phyloP scores from a whole-genome alignment of 176 grass and related monocot genomes.

The Chloris gayana region DNA sequence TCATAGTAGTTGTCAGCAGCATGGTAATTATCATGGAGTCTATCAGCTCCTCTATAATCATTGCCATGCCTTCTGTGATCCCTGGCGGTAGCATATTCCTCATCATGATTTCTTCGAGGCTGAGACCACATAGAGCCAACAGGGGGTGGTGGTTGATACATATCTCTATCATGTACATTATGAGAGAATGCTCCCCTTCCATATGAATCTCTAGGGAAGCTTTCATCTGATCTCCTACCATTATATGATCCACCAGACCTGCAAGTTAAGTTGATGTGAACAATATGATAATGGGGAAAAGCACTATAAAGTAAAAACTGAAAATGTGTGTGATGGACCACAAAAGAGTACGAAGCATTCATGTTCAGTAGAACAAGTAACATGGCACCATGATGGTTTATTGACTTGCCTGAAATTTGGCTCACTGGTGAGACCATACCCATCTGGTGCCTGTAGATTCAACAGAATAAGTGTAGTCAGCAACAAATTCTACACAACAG shows the following conservation, averaged over 20 bases:
- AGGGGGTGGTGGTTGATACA: conserved; percentile 64
- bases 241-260: conserved; percentile 78
- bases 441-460: conserved; percentile 99
- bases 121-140: conserved; percentile 68
- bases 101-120: conserved; percentile 73
- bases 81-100: conserved; percentile 65
- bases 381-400: background rate
- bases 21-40: conserved; percentile 55
- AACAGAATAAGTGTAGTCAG: conserved; percentile 99
- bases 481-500: conserved; percentile 78
- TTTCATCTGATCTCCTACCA: conserved; percentile 73
- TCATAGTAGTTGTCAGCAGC: conserved; percentile 63
- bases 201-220: conserved; percentile 69
- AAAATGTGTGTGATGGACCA: conserved; percentile 9
- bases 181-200: conserved; percentile 66
- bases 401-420: conserved; percentile 75
- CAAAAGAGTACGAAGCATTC: background rate
- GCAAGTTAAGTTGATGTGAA: conserved; percentile 54
- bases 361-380: background rate
- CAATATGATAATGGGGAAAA: conserved; percentile 42
- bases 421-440: conserved; percentile 69
- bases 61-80: conserved; percentile 69
- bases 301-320: conserved; percentile 10
- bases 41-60: conserved; percentile 58
- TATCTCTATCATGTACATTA: conserved; percentile 66